phyloP scores from a whole-genome alignment of 2,329 filamentous ascomycete genomes.

The Talaromyces sp. region DNA sequence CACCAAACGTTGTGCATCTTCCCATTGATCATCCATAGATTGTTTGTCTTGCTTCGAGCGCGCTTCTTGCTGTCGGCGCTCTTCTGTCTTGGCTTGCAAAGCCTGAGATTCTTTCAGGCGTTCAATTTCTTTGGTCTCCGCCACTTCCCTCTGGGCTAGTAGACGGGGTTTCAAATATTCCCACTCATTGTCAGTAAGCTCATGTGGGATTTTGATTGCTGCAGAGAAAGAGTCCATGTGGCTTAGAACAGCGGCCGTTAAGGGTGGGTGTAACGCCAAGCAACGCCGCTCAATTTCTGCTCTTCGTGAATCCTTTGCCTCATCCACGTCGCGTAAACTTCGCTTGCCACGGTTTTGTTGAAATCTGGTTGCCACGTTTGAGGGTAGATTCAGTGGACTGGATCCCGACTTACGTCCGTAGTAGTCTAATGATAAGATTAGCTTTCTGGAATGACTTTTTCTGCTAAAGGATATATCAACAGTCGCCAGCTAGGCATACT shows the following conservation, averaged over 20 bases:
- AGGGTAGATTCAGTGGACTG: neutral
- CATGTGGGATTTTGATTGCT: slow-evolving; percentile 64
- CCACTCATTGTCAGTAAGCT: slow-evolving; percentile 68
- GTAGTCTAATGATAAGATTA: neutral
- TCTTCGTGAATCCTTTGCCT: slow-evolving; percentile 61
- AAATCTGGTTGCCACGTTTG: neutral
- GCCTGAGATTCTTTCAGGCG: slow-evolving; percentile 48
- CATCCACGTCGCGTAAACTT: slow-evolving; percentile 60
- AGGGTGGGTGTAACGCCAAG: slow-evolving; percentile 61
- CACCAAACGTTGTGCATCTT: slow-evolving; percentile 64
- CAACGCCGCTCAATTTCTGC: slow-evolving; percentile 70
- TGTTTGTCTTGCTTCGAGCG: slow-evolving; percentile 55
- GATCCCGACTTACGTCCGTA: neutral
- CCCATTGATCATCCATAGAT: slow-evolving; percentile 64
- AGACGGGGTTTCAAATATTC: slow-evolving; percentile 64
- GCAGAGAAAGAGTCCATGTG: slow-evolving; percentile 72
- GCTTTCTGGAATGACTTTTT: neutral
- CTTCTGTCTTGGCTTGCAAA: slow-evolving; percentile 46
- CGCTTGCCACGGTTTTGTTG: slow-evolving; percentile 40
- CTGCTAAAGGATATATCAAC: neutral
- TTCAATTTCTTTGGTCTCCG: slow-evolving; percentile 55
- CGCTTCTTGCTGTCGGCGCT: slow-evolving; percentile 47
- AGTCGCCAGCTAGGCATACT: neutral
- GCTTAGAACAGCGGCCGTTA: slow-evolving; percentile 59
- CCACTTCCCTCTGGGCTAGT: slow-evolving; percentile 60